Evolutionary conservation across 106 monocot genomes (phyloP).

Genomic region (Dactylorhiza incarnata): DNA sequence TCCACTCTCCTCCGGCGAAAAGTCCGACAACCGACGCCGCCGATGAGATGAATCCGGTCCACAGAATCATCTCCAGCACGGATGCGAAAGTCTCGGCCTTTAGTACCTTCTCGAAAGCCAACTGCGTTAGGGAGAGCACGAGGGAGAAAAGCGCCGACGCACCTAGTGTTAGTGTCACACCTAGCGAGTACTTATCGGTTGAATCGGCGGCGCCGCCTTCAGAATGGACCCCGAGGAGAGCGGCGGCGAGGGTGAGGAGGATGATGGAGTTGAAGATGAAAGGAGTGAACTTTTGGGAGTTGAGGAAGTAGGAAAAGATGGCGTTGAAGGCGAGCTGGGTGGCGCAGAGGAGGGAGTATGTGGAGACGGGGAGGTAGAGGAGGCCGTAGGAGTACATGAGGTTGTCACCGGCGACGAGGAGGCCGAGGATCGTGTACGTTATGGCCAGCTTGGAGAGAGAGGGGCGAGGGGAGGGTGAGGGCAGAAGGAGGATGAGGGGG

Average conservation of each 20-base stretch:
- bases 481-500: slow-evolving; percentile 15
- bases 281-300: slow-evolving; percentile 35
- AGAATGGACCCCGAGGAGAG: slow-evolving; percentile 21
- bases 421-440: slow-evolving; percentile 22
- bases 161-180: slow-evolving; percentile 15
- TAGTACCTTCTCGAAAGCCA: slow-evolving; percentile 25
- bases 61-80: slow-evolving; percentile 20
- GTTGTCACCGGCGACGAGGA: slow-evolving; percentile 29
- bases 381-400: slow-evolving; percentile 51
- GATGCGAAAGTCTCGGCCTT: slow-evolving; percentile 25
- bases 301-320: slow-evolving; percentile 39
- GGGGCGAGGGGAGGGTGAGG: not conserved
- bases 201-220: not conserved
- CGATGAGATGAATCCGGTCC: slow-evolving; percentile 5
- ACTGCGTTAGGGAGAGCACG: slow-evolving; percentile 21
- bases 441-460: slow-evolving; percentile 8
- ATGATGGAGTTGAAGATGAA: slow-evolving; percentile 37
- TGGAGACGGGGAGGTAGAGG: slow-evolving; percentile 42
- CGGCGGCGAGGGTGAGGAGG: slow-evolving; percentile 31
- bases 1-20: slow-evolving; percentile 32
- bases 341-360: slow-evolving; percentile 39
- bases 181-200: slow-evolving; percentile 13
- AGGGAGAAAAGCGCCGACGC: slow-evolving; percentile 27
- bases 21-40: slow-evolving; percentile 15
- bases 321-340: slow-evolving; percentile 47